Base-by-base conservation (phyloP, 2,329 filamentous ascomycete genomes). In the Emericellopsis cladophorae region DNA sequence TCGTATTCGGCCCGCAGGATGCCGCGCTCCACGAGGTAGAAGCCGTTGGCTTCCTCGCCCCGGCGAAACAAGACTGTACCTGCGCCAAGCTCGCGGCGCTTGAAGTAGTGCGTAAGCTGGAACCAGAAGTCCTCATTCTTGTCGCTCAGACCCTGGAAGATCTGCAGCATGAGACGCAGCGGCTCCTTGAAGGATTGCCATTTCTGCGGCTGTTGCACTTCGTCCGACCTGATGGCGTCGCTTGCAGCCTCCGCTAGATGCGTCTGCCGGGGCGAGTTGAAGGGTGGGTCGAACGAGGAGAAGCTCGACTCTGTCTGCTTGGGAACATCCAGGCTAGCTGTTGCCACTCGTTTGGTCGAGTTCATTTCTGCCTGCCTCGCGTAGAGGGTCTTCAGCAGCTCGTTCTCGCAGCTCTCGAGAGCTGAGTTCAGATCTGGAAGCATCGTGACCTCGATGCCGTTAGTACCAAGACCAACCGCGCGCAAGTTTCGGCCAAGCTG, bases 91-190 rank as follows among this genome's bases (percentile, higher is more conserved):
- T 82, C 76, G 46, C 75, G 75, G 36, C 77, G 76, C 32, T 67
- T 63, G 54, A 98, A 95, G 63, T 84, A 96, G 0, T 74, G 67
- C 5, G 77, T 76, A 0, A 80, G 81, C 2, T 77, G 77, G 60
- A 89, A 90, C 92, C 92, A 98, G 57, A 96, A 96, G 59, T 95
- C 89, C 58, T 95, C 88, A 54, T 90, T 92, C 58, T 84, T 79
- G 40, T 78, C 68, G 40, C 85, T 93, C 11, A 95, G 67, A 36
- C 87, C 84, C 54, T 92, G 83, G 64, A 98, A 96, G n/a, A 92
- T 86, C 57, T 95, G 90, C 21, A 98, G 72, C 59, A 98, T 86
- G 37, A 98, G 76, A 2, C 86, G 84, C 7, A 96, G 74, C 0
- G 92, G 92, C 55, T 95, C 88, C 48, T 84, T 85, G 58, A 95